Evolutionary conservation across 306 rosid species (phyloP), one percentile per base, ranked within the genome.

Genomic region (Ochetophila trinervis): DNA sequence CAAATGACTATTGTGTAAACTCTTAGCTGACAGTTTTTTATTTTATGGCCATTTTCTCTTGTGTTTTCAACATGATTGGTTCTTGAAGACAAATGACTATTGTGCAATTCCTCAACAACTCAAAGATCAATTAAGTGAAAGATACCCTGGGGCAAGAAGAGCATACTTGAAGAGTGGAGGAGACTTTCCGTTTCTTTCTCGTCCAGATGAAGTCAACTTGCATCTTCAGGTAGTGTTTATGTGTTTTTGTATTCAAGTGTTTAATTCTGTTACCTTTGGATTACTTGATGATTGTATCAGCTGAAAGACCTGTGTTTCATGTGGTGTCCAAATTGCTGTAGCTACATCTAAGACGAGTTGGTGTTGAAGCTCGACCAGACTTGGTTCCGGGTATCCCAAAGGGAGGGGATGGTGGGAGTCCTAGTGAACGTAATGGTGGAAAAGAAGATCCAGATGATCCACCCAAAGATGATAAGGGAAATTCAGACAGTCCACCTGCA

Each of bases 171-270:
- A 93, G 85, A 78, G 79, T 11, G 99, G 99, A 47, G 97, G 97
- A 32, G 99, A 93, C 80, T 93, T 93, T 74, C 99, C 99, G 21
- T 93, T 93, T 77, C 99, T 93, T 70, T 90, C 99, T 2, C 96
- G 99, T 27, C 94, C 99, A 3, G 99, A 93, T 80, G 99, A 93
- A 88, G 97, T 93, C 73, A 93, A 93, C 86, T 80, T 93, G 63
- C 97, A 93, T 73, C 94, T 93, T 78, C 99, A 90, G 96, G 99
- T 89, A 68, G 35, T 37, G 45, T 62, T 56, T 56, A 64, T 42
- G 22, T 50, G 53, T 35, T 62, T 61, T 12, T 61, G 65, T 62
- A 19, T 51, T 10, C 57, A 1, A 27, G 34, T 23, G n/a, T 48
- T 24, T 59, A 7, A 21, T 50, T 16, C n/a, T 23, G 5, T 23